Conservation (phyloP, 495 filamentous ascomycete genomes). For the Bacidia rubella region DNA sequence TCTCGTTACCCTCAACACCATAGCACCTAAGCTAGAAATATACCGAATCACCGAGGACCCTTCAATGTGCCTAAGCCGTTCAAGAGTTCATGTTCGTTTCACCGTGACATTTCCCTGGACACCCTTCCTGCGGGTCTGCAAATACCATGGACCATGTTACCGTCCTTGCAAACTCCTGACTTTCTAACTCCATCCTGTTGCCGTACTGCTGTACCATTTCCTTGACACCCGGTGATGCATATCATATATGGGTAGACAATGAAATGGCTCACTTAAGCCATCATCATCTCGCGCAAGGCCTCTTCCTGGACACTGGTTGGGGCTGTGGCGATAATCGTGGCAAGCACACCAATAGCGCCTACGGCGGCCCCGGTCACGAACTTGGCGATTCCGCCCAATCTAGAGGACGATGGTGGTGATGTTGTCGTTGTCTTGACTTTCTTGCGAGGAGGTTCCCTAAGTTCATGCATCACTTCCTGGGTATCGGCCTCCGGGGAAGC, state of each 20-base stretch:
- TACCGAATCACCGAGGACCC: not conserved
- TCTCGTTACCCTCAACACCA: too few species aligned
- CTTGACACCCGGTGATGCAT: not conserved
- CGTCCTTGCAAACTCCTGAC: too few species aligned
- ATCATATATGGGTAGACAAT: not conserved
- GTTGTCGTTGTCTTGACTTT: constrained; percentile 4
- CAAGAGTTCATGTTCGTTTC: not conserved
- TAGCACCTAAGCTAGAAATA: not conserved
- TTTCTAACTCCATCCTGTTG: too few species aligned
- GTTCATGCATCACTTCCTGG: not conserved
- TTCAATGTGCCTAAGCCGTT: not conserved
- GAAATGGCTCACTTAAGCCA: not conserved
- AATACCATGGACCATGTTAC: too few species aligned
- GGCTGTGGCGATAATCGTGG: constrained; percentile 15
- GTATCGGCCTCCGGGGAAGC: too few species aligned
- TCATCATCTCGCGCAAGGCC: constrained; percentile 14
- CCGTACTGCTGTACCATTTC: not conserved
- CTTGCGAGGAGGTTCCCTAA: constrained; percentile 14
- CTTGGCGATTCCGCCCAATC: constrained; percentile 9
- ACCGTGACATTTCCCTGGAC: too few species aligned
- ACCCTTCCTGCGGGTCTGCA: too few species aligned
- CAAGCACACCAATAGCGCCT: constrained; percentile 15
- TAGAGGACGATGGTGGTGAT: constrained; percentile 1
- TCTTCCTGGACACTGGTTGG: constrained; percentile 16
- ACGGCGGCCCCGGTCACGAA: constrained; percentile 14